Evolutionary conservation across 1,139 yeast genomes (phyloP).

Genomic region (Saccharomycopsis crataegensis): DNA sequence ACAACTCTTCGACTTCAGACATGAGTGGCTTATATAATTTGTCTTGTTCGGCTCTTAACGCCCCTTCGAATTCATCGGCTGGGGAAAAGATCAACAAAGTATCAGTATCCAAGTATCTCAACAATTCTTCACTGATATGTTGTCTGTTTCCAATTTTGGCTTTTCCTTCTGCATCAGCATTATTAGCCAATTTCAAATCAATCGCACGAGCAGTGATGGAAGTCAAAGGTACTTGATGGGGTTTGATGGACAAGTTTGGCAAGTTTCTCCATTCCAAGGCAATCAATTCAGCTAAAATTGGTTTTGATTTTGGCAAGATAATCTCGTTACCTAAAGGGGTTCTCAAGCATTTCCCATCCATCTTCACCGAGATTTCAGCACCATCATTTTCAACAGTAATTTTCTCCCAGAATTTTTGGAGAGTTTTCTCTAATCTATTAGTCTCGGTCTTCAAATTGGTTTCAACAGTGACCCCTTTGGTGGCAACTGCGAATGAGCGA

Average conservation of each 20-base stretch:
- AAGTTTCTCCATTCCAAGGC: constrained; percentile 85
- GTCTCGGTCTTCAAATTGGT: constrained; percentile 53
- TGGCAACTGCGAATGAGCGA: neutral
- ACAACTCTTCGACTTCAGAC: constrained; percentile 52
- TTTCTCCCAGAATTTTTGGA: constrained; percentile 79
- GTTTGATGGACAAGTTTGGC: constrained; percentile 64
- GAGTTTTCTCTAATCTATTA: constrained; percentile 62
- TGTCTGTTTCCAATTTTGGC: constrained; percentile 38
- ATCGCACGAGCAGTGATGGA: constrained; percentile 81
- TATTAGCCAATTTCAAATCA: constrained; percentile 41
- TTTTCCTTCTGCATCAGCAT: constrained; percentile 24
- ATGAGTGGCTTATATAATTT: constrained; percentile 70
- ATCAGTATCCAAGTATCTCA: constrained; percentile 89
- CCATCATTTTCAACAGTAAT: constrained; percentile 40
- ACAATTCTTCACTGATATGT: constrained; percentile 48
- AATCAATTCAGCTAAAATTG: constrained; percentile 62
- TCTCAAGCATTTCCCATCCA: constrained; percentile 70
- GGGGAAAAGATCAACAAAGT: constrained; percentile 85
- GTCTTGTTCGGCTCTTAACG: constrained; percentile 67
- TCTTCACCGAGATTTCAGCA: constrained; percentile 39
- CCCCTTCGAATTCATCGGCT: constrained; percentile 74
- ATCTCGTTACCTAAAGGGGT: constrained; percentile 79
- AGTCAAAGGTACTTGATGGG: constrained; percentile 79
- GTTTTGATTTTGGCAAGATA: constrained; percentile 53
- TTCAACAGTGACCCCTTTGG: constrained; percentile 30